Conservation (phyloP, 352 stramenopile genomes). For the Pythium volutum region DNA sequence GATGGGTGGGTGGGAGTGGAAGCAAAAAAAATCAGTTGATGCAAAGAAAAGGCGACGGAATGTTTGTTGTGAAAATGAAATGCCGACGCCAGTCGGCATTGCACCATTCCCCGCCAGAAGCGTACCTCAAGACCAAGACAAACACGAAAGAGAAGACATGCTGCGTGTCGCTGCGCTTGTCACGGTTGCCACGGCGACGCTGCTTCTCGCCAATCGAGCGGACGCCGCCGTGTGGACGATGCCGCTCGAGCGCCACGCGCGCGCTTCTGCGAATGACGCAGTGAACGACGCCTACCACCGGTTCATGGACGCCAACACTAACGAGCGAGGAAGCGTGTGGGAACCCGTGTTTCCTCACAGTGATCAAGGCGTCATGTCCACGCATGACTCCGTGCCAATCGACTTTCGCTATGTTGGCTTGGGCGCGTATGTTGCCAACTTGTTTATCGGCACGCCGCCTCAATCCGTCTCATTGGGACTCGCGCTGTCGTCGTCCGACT, state of each 20-base stretch:
- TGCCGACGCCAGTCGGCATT: too few species aligned
- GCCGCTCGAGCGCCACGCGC: constrained; percentile 3
- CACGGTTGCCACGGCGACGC: not conserved
- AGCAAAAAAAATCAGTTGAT: too few species aligned
- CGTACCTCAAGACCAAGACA: too few species aligned
- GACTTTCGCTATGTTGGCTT: constrained; percentile 1
- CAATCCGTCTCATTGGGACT: constrained; percentile 5
- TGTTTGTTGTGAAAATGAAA: too few species aligned
- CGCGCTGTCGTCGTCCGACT: not conserved
- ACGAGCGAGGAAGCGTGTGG: constrained; percentile 1
- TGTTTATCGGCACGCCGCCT: constrained; percentile 14
- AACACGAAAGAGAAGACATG: too few species aligned
- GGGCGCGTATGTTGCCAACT: not conserved
- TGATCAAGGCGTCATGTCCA: too few species aligned
- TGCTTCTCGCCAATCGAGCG: too few species aligned
- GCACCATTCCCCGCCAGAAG: too few species aligned
- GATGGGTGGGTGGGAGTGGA: too few species aligned
- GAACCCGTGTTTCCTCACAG: not conserved
- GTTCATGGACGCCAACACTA: not conserved
- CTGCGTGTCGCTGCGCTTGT: not conserved
- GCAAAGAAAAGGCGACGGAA: too few species aligned
- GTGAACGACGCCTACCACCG: not conserved
- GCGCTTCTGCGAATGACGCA: too few species aligned
- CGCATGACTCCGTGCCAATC: not conserved
- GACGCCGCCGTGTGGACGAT: constrained; percentile 5